A percentile compares a stretch with the other conserved stretches of the same genome.
phyloP scores from a whole-genome alignment of 768 basidiomycete genomes.

The Wakefieldia striispora region DNA sequence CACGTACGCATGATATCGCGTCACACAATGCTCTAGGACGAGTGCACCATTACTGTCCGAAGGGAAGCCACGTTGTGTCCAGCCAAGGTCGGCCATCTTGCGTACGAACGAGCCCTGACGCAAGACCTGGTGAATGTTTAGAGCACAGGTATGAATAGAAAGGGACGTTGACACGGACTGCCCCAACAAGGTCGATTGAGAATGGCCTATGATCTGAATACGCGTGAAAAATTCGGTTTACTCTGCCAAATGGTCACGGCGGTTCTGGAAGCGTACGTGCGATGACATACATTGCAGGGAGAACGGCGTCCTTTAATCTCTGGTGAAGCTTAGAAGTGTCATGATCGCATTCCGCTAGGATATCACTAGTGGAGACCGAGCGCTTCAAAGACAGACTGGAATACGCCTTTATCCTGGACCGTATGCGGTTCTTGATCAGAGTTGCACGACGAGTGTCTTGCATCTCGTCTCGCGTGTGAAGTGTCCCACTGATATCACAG shows the following conservation, averaged over 20 bases:
- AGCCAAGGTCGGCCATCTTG: conserved; percentile 53
- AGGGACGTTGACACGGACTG: conserved; percentile 33
- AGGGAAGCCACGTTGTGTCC: conserved; percentile 46
- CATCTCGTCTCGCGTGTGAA: conserved; percentile 25
- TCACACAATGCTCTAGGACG: conserved; percentile 46
- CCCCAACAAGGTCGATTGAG: conserved; percentile 54
- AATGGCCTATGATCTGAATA: conserved; percentile 50
- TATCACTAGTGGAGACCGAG: neutral
- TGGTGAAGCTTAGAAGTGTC: conserved; percentile 5
- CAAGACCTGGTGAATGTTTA: conserved; percentile 37
- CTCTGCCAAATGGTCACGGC: conserved; percentile 18
- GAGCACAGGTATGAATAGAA: neutral
- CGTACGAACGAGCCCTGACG: conserved; percentile 54
- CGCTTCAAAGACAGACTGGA: neutral
- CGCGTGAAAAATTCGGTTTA: conserved; percentile 40
- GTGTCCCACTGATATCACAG: conserved; percentile 28
- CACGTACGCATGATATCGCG: conserved; percentile 56
- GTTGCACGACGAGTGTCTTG: conserved; percentile 21
- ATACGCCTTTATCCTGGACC: neutral
- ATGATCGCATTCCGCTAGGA: conserved; percentile 10
- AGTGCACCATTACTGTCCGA: conserved; percentile 35
- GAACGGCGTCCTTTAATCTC: conserved; percentile 3
- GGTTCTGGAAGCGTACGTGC: neutral
- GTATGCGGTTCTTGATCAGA: conserved; percentile 18
- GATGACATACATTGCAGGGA: conserved; percentile 19